These are phyloP conservation scores for Chenopodium suecicum DNA, from an alignment of 148 eudicot species.

Conservation along the genomic window DNA sequence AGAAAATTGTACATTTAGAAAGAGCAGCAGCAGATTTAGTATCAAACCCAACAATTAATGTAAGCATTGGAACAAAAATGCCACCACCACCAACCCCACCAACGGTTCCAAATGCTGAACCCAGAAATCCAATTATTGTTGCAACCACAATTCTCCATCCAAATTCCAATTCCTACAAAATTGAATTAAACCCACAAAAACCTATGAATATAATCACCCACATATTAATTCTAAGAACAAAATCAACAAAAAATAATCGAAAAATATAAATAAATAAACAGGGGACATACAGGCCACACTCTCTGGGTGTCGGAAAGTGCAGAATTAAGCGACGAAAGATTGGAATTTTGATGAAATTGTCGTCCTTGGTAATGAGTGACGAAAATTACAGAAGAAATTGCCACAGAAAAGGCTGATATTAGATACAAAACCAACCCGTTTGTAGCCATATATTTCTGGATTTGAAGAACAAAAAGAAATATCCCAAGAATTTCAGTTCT, in stretches of 20 bases:
- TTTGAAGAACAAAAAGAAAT: neutral
- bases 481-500: neutral
- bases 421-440: slow-evolving; percentile 57
- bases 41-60: slow-evolving; percentile 83
- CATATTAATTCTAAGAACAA: neutral
- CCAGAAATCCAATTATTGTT: slow-evolving; percentile 75
- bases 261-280: neutral
- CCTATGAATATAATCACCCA: slow-evolving; percentile 4
- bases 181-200: slow-evolving; percentile 1
- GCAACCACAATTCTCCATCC: slow-evolving; percentile 82
- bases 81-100: slow-evolving; percentile 99
- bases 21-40: slow-evolving; percentile 99
- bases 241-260: neutral
- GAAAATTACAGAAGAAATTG: slow-evolving; percentile 48
- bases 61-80: slow-evolving; percentile 94
- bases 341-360: neutral
- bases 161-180: slow-evolving; percentile 52
- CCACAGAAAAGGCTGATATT: slow-evolving; percentile 51
- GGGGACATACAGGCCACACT: slow-evolving; percentile 76
- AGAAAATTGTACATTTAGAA: slow-evolving; percentile 64
- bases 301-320: slow-evolving; percentile 16
- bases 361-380: slow-evolving; percentile 29
- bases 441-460: slow-evolving; percentile 25
- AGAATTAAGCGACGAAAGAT: slow-evolving; percentile 24
- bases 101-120: slow-evolving; percentile 93